phyloP scores from a whole-genome alignment of 768 basidiomycete species.

The Lactifluus subvellereus region DNA sequence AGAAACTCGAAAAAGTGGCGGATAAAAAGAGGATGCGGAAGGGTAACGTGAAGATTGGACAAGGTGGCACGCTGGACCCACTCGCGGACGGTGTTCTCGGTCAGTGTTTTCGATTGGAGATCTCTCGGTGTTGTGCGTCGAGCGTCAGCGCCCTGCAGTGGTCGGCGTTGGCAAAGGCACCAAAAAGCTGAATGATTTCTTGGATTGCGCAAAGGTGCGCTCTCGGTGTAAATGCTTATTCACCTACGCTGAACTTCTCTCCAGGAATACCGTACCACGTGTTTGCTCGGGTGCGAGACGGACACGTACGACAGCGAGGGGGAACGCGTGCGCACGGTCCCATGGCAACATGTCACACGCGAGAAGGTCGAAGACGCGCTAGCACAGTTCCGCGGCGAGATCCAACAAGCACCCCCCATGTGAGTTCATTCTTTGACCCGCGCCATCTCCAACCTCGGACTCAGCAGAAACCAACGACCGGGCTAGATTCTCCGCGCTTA shows the following conservation, averaged over 20 bases:
- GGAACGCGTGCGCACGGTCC: constrained; percentile 64
- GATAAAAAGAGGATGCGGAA: constrained; percentile 39
- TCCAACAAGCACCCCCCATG: constrained; percentile 91
- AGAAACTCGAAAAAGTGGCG: constrained; percentile 49
- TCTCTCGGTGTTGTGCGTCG: constrained; percentile 5
- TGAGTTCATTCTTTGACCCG: constrained; percentile 31
- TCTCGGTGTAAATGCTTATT: background rate
- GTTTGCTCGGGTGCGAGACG: constrained; percentile 89
- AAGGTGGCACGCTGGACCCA: constrained; percentile 94
- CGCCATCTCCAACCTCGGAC: background rate
- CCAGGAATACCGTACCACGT: constrained; percentile 89
- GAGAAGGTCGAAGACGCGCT: constrained; percentile 68
- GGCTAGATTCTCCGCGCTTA: constrained; percentile 88
- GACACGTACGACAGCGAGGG: constrained; percentile 94
- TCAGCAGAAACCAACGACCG: background rate
- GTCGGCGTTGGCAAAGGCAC: constrained; percentile 88
- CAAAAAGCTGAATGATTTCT: constrained; percentile 74
- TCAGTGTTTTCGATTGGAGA: constrained; percentile 32
- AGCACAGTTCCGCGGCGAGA: constrained; percentile 74
- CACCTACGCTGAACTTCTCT: constrained; percentile 1
- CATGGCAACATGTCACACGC: constrained; percentile 79
- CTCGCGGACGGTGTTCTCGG: constrained; percentile 93
- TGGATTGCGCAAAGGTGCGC: constrained; percentile 83
- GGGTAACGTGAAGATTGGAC: constrained; percentile 72
- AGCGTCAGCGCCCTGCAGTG: constrained; percentile 42